Evolutionary conservation across 75 land plant species (phyloP), one percentile per base, ranked within the genome.

Genomic region (Ceratopteris richardii): DNA sequence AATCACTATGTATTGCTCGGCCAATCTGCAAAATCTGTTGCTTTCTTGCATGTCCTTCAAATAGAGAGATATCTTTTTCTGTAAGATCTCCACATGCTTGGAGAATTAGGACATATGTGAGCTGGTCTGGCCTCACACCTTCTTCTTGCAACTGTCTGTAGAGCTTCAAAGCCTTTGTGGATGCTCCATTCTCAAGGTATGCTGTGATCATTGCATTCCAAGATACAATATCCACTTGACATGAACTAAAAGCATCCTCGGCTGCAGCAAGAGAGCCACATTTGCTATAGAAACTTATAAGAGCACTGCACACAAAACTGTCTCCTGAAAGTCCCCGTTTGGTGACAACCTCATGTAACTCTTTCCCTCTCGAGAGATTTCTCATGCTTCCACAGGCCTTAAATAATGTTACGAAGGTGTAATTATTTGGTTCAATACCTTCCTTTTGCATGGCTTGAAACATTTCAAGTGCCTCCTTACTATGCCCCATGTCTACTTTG

Each of bases 161-260:
- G 1, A 80, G 30, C 21, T 31, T 21, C 37, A 83, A 47, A 0
- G 81, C 87, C 31, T 76, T 75, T 0, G 10, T 20, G 0, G 60
- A 57, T 29, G 1, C 0, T 28, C 79, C 84, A 51, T 76, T 24
- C 31, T 72, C 69, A 17, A 71, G 73, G 66, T 70, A 82, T 23
- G 75, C 81, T 58, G 79, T 68, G 19, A 87, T 68, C 72, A 87
- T 69, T 1, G 82, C 62, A 61, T 74, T 77, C 91, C 91, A 87
- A 44, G 83, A 60, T 16, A 82, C 85, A 63, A 82, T 72, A 63
- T 86, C 77, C 51, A 70, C 67, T 20, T 64, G 63, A 67, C 36
- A 20, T 44, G 69, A 73, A 30, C 65, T 75, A 54, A 86, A 86
- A 65, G 77, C 29, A 54, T 63, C 54, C 2, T 77, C 66, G 17